phyloP scores from a whole-genome alignment of 202 grass and related monocot genomes.

The Elaeis oleifera region DNA sequence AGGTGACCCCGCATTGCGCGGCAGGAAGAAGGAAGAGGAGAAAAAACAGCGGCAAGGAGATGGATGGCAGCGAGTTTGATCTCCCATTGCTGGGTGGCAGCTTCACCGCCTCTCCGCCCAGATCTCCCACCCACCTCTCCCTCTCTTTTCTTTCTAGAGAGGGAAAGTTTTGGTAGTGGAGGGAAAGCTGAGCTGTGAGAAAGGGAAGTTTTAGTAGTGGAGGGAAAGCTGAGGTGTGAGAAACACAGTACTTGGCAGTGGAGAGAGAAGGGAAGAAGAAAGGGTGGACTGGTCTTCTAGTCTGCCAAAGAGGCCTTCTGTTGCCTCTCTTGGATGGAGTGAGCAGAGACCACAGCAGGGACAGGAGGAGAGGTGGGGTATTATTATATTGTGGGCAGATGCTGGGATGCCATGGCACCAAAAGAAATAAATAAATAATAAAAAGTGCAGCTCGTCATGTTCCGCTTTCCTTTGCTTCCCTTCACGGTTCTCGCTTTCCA shows the following conservation, averaged over 20 bases:
- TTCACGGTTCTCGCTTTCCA: too few species aligned
- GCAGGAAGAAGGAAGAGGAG: constrained; percentile 10
- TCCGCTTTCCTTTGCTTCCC: constrained; percentile 2
- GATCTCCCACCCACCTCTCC: constrained; percentile 23
- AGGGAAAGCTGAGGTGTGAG: constrained; percentile 19
- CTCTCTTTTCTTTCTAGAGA: constrained; percentile 17
- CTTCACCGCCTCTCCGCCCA: constrained; percentile 19
- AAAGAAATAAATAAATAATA: too few species aligned
- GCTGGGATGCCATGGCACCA: constrained; percentile 3
- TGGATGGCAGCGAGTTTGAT: constrained; percentile 13
- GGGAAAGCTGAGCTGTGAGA: constrained; percentile 20
- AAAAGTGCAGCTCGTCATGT: background rate
- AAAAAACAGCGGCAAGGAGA: constrained; percentile 13
- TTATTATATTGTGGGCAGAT: constrained; percentile 6
- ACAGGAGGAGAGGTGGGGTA: background rate
- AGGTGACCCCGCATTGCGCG: constrained; percentile 59
- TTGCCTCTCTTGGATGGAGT: constrained; percentile 24
- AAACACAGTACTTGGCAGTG: constrained; percentile 31
- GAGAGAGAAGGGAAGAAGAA: constrained; percentile 9
- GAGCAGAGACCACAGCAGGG: constrained; percentile 12
- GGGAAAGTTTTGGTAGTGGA: background rate
- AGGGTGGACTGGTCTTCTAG: constrained; percentile 16
- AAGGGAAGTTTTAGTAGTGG: background rate
- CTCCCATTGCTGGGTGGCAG: constrained; percentile 10
- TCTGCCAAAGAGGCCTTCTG: constrained; percentile 4